phyloP scores from a whole-genome alignment of 331 rosid species.

The Quercus tomentella region DNA sequence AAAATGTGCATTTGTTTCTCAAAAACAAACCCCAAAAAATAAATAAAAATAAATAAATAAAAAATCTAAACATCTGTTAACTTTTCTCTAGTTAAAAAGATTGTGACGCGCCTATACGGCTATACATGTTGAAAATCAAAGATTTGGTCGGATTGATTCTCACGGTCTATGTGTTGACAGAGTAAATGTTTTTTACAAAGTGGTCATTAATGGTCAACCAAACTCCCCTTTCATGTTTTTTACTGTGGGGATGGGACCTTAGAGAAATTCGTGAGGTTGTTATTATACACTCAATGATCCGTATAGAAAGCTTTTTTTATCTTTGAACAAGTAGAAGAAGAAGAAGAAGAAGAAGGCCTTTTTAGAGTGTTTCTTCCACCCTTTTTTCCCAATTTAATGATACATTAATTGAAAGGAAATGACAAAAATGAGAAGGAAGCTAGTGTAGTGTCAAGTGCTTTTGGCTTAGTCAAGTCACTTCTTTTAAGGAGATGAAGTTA shows the following conservation, averaged over 20 bases:
- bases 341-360: conserved; percentile 11
- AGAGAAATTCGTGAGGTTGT: conserved; percentile 1
- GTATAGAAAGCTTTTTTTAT: conserved; percentile 22
- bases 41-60: no score
- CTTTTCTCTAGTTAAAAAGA: no score
- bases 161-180: no score
- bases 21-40: no score
- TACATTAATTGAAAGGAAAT: not conserved
- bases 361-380: conserved; percentile 4
- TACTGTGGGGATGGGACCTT: not conserved
- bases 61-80: no score
- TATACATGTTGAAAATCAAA: no score
- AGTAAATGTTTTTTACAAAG: not conserved
- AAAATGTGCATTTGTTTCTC: fast-evolving
- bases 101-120: no score
- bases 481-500: conserved; percentile 48
- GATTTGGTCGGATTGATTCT: no score
- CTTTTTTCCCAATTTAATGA: conserved; percentile 21
- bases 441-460: not conserved
- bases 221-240: not conserved
- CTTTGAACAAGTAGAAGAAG: conserved; percentile 14
- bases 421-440: not conserved
- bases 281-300: conserved; percentile 33
- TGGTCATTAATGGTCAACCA: conserved; percentile 3
- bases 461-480: conserved; percentile 49